Evolutionary conservation across 257 asterid genomes (phyloP).

Genomic region (Solanum pimpinellifolium): DNA sequence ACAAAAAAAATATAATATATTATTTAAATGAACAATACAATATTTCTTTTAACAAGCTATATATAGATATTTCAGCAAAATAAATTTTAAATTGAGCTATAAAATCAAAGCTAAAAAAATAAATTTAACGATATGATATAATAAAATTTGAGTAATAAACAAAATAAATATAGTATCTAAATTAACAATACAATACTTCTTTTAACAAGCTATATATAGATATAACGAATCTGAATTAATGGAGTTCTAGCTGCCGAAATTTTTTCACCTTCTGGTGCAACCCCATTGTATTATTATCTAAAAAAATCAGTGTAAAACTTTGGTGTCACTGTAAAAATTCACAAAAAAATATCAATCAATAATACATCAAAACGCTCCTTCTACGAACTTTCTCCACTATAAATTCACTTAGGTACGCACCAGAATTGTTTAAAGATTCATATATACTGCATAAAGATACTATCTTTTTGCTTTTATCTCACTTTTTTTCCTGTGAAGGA

Average conservation of each 20-base stretch:
- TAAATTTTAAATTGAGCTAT: too few relatives aligned
- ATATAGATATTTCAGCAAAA: too few relatives aligned
- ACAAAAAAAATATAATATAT: too few relatives aligned
- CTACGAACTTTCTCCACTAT: neutral
- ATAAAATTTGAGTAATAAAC: too few relatives aligned
- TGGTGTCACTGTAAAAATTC: neutral
- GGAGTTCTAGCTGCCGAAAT: rapidly evolving
- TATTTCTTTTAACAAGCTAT: too few relatives aligned
- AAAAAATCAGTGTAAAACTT: neutral
- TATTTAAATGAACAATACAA: too few relatives aligned
- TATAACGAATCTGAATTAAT: too few relatives aligned
- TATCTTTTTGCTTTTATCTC: neutral
- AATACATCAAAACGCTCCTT: neutral
- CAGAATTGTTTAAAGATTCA: neutral
- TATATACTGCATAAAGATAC: neutral
- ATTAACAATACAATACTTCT: neutral
- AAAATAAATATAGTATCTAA: too few relatives aligned
- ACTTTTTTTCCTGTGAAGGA: neutral
- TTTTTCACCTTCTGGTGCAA: neutral
- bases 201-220: too few relatives aligned
- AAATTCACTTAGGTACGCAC: neutral
- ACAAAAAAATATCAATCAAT: neutral
- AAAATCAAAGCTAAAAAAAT: too few relatives aligned
- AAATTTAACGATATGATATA: too few relatives aligned
- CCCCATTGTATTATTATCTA: too few relatives aligned